A percentile compares a stretch with the other conserved stretches of the same genome.
These are phyloP conservation scores for Penicillium simplicissimum DNA, from an alignment of 495 filamentous ascomycete species.

Conservation along the genomic window DNA sequence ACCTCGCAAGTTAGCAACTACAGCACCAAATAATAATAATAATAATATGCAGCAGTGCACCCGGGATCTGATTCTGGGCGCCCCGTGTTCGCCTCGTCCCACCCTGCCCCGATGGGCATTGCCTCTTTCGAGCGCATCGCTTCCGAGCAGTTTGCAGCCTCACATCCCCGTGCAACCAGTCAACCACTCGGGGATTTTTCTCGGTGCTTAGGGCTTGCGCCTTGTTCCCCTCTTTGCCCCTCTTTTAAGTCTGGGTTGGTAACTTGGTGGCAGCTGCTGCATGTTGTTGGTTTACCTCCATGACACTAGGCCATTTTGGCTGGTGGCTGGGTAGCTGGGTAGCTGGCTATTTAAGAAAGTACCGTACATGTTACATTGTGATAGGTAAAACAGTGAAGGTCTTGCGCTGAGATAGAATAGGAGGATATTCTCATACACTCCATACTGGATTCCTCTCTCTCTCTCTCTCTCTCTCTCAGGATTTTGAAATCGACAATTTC, in stretches of 20 bases:
- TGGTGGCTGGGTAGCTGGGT: not conserved
- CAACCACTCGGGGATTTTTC: slow-evolving; percentile 33
- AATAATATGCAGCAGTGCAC: not conserved
- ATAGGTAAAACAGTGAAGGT: not conserved
- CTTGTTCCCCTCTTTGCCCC: not conserved
- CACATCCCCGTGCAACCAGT: slow-evolving; percentile 13
- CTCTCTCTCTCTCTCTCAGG: too few relatives aligned
- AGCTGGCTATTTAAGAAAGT: not conserved
- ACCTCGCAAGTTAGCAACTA: too few relatives aligned
- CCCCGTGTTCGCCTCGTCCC: slow-evolving; percentile 17
- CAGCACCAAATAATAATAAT: too few relatives aligned
- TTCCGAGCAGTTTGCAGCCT: slow-evolving; percentile 23
- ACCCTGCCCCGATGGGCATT: slow-evolving; percentile 11
- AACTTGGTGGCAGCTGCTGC: not conserved
- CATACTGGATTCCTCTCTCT: too few relatives aligned
- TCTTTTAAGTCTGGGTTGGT: too few relatives aligned
- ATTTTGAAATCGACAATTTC: not conserved
- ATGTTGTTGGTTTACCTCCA: not conserved
- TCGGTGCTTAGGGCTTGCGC: slow-evolving; percentile 12
- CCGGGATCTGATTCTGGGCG: not conserved
- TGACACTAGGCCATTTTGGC: not conserved
- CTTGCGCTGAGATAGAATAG: not conserved
- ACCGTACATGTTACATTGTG: not conserved
- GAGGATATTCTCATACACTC: too few relatives aligned
- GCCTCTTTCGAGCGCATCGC: slow-evolving; percentile 14